phyloP scores from a whole-genome alignment of 148 eudicot genomes.

The Silene conica region DNA sequence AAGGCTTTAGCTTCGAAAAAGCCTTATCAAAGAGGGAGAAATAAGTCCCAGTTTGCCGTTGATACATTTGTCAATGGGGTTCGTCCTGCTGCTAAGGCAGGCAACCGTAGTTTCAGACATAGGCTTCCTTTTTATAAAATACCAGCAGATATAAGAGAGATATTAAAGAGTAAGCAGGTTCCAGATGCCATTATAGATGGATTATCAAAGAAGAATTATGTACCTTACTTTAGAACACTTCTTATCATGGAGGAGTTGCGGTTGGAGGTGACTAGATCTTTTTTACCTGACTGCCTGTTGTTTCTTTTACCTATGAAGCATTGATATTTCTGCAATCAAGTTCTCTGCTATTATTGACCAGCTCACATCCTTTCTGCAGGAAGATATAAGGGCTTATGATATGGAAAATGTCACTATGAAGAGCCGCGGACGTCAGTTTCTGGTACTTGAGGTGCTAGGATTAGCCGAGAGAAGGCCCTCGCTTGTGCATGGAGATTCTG shows the following conservation, averaged over 20 bases:
- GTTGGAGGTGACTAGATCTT: slow-evolving; percentile 56
- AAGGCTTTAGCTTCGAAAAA: slow-evolving; percentile 54
- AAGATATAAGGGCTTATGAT: slow-evolving; percentile 65
- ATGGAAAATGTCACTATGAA: slow-evolving; percentile 63
- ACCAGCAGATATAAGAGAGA: slow-evolving; percentile 43
- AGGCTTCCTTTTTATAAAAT: slow-evolving; percentile 48
- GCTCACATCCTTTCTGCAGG: slow-evolving; percentile 39
- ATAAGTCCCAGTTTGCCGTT: slow-evolving; percentile 32
- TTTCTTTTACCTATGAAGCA: slow-evolving; percentile 1
- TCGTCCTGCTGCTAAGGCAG: slow-evolving; percentile 53
- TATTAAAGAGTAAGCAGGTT: slow-evolving; percentile 36
- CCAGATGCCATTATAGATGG: slow-evolving; percentile 53
- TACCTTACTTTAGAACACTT: slow-evolving; percentile 49
- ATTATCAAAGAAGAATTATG: slow-evolving; percentile 47
- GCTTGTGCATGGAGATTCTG: slow-evolving; percentile 66
- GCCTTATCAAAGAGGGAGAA: slow-evolving; percentile 48
- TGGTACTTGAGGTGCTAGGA: slow-evolving; percentile 83
- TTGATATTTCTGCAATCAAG: slow-evolving; percentile 1
- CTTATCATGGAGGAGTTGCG: slow-evolving; percentile 77
- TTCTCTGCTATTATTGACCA: not conserved
- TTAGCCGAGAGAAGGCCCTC: slow-evolving; percentile 93
- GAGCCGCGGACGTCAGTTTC: slow-evolving; percentile 38
- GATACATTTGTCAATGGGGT: slow-evolving; percentile 47
- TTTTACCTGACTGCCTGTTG: not conserved
- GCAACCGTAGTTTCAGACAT: slow-evolving; percentile 23